Base-by-base conservation (phyloP, 257 asterid genomes). In the Scutellaria minor region DNA sequence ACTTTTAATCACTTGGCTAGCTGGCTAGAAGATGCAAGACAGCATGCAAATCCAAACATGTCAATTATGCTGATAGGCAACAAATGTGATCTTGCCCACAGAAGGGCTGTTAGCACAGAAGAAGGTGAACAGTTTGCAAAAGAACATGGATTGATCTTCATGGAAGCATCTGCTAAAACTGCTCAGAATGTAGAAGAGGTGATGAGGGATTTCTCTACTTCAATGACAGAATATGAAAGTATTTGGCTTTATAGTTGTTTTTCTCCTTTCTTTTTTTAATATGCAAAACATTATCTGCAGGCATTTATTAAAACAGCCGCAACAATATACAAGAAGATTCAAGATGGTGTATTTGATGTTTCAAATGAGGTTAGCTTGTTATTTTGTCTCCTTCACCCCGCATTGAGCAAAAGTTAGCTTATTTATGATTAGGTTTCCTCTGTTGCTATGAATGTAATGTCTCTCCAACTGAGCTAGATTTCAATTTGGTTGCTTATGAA, bases 271-370 rank as follows among this genome's bases (percentile, higher is more conserved):
- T 61, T 20, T 55, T 44, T 54, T 14, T 58, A 75, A 62, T 41
- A 40, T 24, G 59, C 64, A 41, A 57, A 56, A 41, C 27, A 78
- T 57, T 72, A 31, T 83, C 65, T 72, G 72, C 90, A 95, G 97
- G 96, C 99, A 55, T 95, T 95, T 65, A 86, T 88, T 60, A 86
- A 83, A 81, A 90, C 98, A 9, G 96, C 99, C 6, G 83, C 91
- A 24, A 86, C 98, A 37, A 92, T 95, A 60, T 88, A 90, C 81
- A 95, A 86, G 91, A 95, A 92, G 83, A 92, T 95, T 69, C 97
- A 92, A 80, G 98, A 95, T 74, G 98, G 99, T 45, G 91, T 90
- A 64, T 88, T 95, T 74, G 99, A 95, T 51, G 93, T 93, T 62
- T 90, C 96, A 58, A 95, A 95, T 78, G 99, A 91, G 98, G 99